phyloP scores from a whole-genome alignment of 1,284 basidiomycete species.

The Paramarasmius palmivorus region DNA sequence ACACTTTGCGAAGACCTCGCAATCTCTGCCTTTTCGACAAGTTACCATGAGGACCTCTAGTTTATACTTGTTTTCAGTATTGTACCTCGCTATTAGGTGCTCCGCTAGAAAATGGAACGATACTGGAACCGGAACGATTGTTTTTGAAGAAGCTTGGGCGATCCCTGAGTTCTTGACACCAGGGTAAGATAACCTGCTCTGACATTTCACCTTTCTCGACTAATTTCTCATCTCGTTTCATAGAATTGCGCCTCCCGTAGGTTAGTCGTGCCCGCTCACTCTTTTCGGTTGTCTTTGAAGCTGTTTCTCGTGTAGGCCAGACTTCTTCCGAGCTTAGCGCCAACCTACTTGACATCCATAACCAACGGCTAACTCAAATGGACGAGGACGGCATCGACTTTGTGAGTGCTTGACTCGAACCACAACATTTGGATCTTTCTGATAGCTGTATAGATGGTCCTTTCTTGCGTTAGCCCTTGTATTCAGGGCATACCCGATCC shows the following conservation, averaged over 20 bases:
- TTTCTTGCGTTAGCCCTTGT: conserved; percentile 41
- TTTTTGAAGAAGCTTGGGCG: conserved; percentile 43
- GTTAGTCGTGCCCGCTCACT: conserved; percentile 5
- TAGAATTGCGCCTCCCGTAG: conserved; percentile 16
- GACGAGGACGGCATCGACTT: conserved; percentile 40
- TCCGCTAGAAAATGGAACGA: conserved; percentile 24
- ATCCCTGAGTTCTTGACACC: conserved; percentile 32
- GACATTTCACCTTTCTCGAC: not conserved
- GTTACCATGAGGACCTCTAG: no score
- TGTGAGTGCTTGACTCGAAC: conserved; percentile 25
- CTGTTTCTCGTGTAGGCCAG: conserved; percentile 23
- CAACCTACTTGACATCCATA: conserved; percentile 40
- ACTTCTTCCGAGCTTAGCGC: conserved; percentile 27
- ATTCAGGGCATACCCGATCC: conserved; percentile 41
- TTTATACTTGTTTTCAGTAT: no score
- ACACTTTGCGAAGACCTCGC: no score
- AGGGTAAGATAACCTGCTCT: conserved; percentile 25
- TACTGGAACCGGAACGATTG: conserved; percentile 35
- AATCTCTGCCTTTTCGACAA: no score
- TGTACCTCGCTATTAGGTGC: not conserved
- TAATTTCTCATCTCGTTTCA: conserved; percentile 15
- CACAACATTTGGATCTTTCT: not conserved
- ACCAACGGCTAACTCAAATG: conserved; percentile 38
- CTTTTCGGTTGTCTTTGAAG: not conserved
- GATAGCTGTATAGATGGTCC: conserved; percentile 31